Percentiles rank a stretch among this genome's conserved stretches.
phyloP scores from a whole-genome alignment of 176 grass and related monocot genomes.

The Alloteropsis semialata region DNA sequence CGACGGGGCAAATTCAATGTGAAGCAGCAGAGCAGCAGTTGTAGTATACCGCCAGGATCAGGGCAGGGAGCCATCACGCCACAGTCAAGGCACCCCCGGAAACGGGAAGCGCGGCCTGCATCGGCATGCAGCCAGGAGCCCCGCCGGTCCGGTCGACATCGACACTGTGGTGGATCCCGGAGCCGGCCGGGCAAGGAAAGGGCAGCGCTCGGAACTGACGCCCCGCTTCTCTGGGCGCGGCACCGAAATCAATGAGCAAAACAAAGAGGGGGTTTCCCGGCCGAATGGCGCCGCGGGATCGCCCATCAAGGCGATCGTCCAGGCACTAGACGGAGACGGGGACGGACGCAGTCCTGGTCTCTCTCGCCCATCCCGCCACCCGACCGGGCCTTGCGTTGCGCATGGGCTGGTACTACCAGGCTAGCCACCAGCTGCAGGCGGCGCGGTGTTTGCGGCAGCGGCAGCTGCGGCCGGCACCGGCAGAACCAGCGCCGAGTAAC shows the following conservation, averaged over 20 bases:
- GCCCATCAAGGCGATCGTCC: constrained; percentile 32
- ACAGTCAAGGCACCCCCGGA: not conserved
- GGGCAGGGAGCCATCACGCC: not conserved
- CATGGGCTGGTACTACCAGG: not conserved
- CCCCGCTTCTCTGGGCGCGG: not conserved
- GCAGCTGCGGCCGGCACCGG: not conserved
- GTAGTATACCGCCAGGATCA: not conserved
- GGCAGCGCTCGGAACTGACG: not conserved
- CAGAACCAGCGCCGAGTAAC: not conserved
- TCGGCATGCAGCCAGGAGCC: not conserved
- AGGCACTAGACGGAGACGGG: not conserved
- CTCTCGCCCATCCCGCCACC: not conserved
- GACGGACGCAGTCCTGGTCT: not conserved
- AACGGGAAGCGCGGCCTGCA: not conserved
- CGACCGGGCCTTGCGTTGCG: not conserved
- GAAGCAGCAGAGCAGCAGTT: not conserved
- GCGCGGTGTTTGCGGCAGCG: no score
- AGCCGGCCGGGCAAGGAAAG: not conserved
- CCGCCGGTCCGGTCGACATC: no score
- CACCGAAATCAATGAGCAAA: constrained; percentile 41
- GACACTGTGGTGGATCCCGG: not conserved
- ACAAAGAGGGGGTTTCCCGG: constrained; percentile 17
- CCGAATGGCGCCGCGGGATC: not conserved
- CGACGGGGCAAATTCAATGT: constrained; percentile 3
- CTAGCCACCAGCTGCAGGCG: no score